Percentiles rank a stretch among this genome's conserved stretches.
Evolutionary conservation across 192 early-diverging fungal species (phyloP).

Genomic region (Gorgonomyces haynaldii): DNA sequence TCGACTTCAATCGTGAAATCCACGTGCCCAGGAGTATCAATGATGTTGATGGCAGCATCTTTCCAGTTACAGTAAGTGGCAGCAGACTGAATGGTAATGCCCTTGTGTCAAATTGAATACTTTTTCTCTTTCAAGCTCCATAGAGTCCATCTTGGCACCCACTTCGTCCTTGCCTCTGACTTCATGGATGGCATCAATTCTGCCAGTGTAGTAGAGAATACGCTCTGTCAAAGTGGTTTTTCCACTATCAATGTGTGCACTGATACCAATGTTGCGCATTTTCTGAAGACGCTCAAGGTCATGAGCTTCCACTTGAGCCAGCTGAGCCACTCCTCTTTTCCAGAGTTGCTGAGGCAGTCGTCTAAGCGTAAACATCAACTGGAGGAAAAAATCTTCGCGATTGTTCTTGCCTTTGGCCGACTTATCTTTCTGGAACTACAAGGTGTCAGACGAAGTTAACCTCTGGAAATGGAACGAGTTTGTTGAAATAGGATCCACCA

Average conservation of each 20-base stretch:
- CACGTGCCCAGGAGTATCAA: constrained; percentile 93
- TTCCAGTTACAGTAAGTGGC: constrained; percentile 73
- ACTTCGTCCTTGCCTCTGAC: constrained; percentile 69
- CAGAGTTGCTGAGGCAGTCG: too few species aligned
- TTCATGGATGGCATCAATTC: constrained; percentile 74
- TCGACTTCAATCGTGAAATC: constrained; percentile 98
- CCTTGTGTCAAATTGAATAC: constrained; percentile 66
- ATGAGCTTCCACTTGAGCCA: too few species aligned
- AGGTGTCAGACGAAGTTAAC: background rate
- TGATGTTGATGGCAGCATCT: constrained; percentile 70
- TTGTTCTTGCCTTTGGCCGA: too few species aligned
- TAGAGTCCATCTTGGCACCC: constrained; percentile 98
- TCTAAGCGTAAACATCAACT: too few species aligned
- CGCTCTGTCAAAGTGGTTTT: constrained; percentile 94
- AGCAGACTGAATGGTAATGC: constrained; percentile 94
- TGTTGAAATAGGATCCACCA: background rate
- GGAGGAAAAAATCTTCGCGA: too few species aligned
- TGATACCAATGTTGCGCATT: constrained; percentile 47
- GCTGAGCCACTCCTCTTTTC: too few species aligned
- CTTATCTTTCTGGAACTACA: too few species aligned
- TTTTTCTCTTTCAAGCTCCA: constrained; percentile 97
- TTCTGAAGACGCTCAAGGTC: too few species aligned
- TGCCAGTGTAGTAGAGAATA: constrained; percentile 96
- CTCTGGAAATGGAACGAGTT: background rate
- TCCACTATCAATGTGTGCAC: constrained; percentile 94